Evolutionary conservation across 345 rosid species (phyloP), one percentile per base, ranked within the genome.

Genomic region (Lagerstroemia speciosa): DNA sequence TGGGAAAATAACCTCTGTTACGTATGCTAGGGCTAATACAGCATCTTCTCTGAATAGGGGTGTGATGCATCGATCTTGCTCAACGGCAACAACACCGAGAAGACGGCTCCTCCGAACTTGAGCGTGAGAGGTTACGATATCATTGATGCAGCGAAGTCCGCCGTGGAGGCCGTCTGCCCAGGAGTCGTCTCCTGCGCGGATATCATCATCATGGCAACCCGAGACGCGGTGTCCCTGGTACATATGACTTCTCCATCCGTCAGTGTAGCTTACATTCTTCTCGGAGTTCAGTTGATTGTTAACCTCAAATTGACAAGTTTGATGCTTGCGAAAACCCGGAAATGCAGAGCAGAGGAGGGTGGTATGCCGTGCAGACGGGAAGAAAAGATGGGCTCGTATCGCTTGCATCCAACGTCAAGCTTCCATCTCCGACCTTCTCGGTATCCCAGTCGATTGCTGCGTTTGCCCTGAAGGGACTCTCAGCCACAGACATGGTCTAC

Each of bases 101-200:
- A 77, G 75, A 82, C 73, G 0, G 83, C 77, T 10, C 45, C 43
- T 9, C 83, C 82, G 4, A 85, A 85, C 73, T 50, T 50, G 24
- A 80, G 83, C 27, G 74, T 80, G 6, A 69, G 78, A 48, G 80
- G 77, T 1, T 80, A 68, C 48, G 81, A 78, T n/a, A 40, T 81
- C 20, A 76, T 85, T n/a, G 85, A 80, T 27, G 75, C 73, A 1
- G 71, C 71, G 8, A 82, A 85, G 64, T 6, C 71, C 20, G 76
- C 63, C 0, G 66, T 87, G 2, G 92, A 85, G 68, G 53, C 33
- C 33, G n/a, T 77, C 45, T 85, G 96, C 67, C 79, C 75, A 1
- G 78, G 79, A n/a, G 64, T 83, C 9, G 83, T 87, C 67, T 86
- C 96, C 67, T 89, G 93, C 32, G 86, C 85, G 46, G 90, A 85